Conservation (phyloP, 768 basidiomycete genomes). For the Steccherinum ochraceum region DNA sequence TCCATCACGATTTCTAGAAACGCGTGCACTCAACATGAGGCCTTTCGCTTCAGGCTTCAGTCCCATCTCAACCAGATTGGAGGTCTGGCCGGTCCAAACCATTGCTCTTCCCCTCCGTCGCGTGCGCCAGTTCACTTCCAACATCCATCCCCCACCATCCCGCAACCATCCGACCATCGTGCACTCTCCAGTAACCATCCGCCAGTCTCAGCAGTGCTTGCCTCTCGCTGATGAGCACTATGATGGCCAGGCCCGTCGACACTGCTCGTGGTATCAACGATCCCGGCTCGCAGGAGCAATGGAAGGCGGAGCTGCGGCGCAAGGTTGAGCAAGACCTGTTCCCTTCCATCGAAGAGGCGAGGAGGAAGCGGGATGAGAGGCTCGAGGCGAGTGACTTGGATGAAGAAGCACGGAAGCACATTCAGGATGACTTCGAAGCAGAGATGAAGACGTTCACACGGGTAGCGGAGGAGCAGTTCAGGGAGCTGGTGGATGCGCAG, state of each 20-base stretch:
- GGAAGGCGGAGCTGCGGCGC: conserved; percentile 42
- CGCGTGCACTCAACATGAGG: conserved; percentile 56
- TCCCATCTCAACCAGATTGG: neutral
- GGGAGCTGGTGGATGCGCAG: conserved; percentile 27
- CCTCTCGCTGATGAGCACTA: conserved; percentile 13
- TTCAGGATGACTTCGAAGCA: conserved; percentile 32
- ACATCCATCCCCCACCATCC: neutral
- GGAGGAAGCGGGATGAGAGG: conserved; percentile 47
- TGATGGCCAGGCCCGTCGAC: neutral
- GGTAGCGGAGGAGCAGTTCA: conserved; percentile 42
- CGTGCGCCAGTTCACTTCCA: neutral
- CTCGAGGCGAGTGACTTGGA: conserved; percentile 35
- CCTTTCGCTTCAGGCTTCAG: conserved; percentile 33
- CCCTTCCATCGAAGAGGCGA: conserved; percentile 51
- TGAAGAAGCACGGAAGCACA: conserved; percentile 27
- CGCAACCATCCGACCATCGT: neutral
- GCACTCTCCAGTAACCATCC: neutral
- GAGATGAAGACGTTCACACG: conserved; percentile 38
- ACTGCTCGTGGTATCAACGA: conserved; percentile 11
- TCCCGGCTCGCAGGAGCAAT: conserved; percentile 44
- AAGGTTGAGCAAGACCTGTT: conserved; percentile 44
- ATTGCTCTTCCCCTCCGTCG: neutral
- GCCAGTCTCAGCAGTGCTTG: neutral
- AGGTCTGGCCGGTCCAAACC: neutral
- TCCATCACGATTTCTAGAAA: conserved; percentile 22